phyloP scores from a whole-genome alignment of 1,139 yeast genomes.

The Lodderomyces metapsilosis region DNA sequence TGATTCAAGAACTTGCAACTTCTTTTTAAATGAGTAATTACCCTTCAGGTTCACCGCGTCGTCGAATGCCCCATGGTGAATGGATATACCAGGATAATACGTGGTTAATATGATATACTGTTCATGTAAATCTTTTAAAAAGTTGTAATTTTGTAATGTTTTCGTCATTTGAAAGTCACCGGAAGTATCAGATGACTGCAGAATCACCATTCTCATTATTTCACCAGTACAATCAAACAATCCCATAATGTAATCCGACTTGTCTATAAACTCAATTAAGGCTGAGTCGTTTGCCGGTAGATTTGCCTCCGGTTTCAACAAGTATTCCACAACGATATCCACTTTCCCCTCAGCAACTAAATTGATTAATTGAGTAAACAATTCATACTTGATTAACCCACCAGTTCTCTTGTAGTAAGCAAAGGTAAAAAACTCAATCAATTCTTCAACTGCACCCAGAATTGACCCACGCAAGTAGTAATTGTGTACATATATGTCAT shows the following conservation, averaged over 20 bases:
- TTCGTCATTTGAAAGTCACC: slow-evolving; percentile 11
- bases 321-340: background rate
- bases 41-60: slow-evolving; percentile 18
- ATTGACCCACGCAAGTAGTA: slow-evolving; percentile 22
- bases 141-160: slow-evolving; percentile 13
- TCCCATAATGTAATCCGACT: slow-evolving; percentile 38
- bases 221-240: slow-evolving; percentile 44
- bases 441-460: slow-evolving; percentile 33
- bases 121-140: slow-evolving; percentile 11
- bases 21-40: slow-evolving; percentile 20
- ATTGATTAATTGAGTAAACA: slow-evolving; percentile 16
- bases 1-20: slow-evolving; percentile 25
- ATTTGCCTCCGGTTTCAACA: background rate
- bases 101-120: slow-evolving; percentile 9
- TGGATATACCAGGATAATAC: slow-evolving; percentile 21
- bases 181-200: slow-evolving; percentile 13
- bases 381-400: slow-evolving; percentile 18
- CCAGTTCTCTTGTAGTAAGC: slow-evolving; percentile 23
- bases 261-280: slow-evolving; percentile 11
- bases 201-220: slow-evolving; percentile 29
- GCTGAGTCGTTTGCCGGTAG: background rate
- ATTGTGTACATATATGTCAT: slow-evolving; percentile 15
- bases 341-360: slow-evolving; percentile 9
- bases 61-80: slow-evolving; percentile 22
- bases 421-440: slow-evolving; percentile 40